A percentile compares a stretch with the other conserved stretches of the same genome.
Evolutionary conservation across 2,329 filamentous ascomycete species (phyloP).

Genomic region (Penicillium sp.): DNA sequence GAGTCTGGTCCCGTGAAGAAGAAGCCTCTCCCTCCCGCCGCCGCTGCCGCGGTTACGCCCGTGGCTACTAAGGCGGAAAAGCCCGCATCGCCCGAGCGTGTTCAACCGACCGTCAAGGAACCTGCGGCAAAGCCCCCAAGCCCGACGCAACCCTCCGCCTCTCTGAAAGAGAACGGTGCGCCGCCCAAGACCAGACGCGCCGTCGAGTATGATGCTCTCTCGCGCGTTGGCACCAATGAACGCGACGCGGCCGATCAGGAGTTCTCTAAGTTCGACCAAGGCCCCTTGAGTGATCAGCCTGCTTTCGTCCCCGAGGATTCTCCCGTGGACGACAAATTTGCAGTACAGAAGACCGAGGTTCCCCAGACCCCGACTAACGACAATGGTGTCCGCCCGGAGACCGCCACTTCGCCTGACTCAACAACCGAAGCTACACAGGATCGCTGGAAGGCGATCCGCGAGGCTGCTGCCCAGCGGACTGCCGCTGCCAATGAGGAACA

Average conservation of each 20-base stretch:
- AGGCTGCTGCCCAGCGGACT: conserved; percentile 82
- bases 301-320: conserved; percentile 69
- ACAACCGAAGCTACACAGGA: conserved; percentile 53
- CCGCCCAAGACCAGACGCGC: conserved; percentile 47
- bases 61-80: conserved; percentile 6
- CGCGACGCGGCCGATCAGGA: conserved; percentile 47
- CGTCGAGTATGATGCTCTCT: conserved; percentile 57
- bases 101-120: conserved; percentile 23
- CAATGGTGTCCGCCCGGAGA: conserved; percentile 13
- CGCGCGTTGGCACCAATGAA: conserved; percentile 58
- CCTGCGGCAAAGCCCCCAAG: conserved; percentile 14
- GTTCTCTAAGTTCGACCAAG: conserved; percentile 77
- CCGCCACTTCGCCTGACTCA: conserved; percentile 3
- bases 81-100: conserved; percentile 13
- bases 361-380: conserved; percentile 23
- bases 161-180: conserved; percentile 24
- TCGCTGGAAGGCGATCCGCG: conserved; percentile 93
- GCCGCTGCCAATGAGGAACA: conserved; percentile 39
- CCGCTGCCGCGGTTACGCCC: conserved; percentile 9
- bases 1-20: conserved; percentile 34
- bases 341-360: conserved; percentile 18
- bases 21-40: conserved; percentile 32
- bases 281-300: conserved; percentile 81
- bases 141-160: conserved; percentile 2
- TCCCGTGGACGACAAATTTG: conserved; percentile 24